These are phyloP conservation scores for Jaltomata sinuosa DNA, from an alignment of 257 asterid genomes.

Conservation along the genomic window DNA sequence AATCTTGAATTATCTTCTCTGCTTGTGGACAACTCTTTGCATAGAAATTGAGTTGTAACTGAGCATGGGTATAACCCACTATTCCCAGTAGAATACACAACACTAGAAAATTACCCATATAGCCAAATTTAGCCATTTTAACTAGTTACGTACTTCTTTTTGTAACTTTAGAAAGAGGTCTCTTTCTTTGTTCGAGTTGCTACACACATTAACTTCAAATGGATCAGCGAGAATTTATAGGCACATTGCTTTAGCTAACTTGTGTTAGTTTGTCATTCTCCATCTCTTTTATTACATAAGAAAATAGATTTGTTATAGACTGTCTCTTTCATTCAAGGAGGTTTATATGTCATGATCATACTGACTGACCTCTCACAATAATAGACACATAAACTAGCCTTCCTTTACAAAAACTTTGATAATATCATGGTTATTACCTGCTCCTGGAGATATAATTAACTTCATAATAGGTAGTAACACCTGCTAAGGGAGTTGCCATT, in stretches of 20 bases:
- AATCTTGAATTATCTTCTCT: not conserved
- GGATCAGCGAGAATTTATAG: not conserved
- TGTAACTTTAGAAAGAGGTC: not conserved
- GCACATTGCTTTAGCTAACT: not conserved
- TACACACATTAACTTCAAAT: not conserved
- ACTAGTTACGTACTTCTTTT: not conserved
- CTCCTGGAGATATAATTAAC: too few species aligned
- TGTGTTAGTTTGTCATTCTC: not conserved
- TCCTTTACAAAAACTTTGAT: not conserved
- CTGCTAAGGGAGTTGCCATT: too few species aligned
- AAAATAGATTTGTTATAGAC: not conserved
- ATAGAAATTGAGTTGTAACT: constrained; percentile 20
- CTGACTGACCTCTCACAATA: not conserved
- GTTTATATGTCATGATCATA: not conserved
- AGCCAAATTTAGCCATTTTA: constrained; percentile 17
- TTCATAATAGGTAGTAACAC: too few species aligned
- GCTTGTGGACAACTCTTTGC: not conserved
- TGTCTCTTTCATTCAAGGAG: not conserved
- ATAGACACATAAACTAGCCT: not conserved
- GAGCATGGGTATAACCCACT: constrained; percentile 18
- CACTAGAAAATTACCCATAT: not conserved
- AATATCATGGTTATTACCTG: not conserved
- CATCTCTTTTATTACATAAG: not conserved
- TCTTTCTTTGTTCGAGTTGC: not conserved
- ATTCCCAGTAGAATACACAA: constrained; percentile 7